These are phyloP conservation scores for Rhizopogon salebrosus DNA, from an alignment of 768 basidiomycete genomes.

Conservation along the genomic window DNA sequence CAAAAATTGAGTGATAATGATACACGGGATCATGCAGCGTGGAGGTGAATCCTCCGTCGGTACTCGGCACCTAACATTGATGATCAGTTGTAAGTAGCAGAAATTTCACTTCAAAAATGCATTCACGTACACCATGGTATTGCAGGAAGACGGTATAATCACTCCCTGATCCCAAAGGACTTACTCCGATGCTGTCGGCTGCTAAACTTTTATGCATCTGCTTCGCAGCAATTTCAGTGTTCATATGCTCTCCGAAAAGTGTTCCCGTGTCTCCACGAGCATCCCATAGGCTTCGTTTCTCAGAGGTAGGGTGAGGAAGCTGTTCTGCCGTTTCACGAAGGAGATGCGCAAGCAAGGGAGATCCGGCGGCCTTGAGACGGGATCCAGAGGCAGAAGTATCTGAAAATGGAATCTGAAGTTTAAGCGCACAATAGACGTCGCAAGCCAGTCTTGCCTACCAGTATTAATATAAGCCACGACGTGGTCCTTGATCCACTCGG, in stretches of 20 bases:
- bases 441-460: constrained; percentile 21
- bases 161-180: constrained; percentile 45
- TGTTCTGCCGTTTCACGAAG: constrained; percentile 63
- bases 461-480: constrained; percentile 64
- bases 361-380: constrained; percentile 49
- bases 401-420: constrained; percentile 3
- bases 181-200: constrained; percentile 24
- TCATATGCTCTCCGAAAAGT: constrained; percentile 31
- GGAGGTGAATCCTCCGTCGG: constrained; percentile 30
- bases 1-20: constrained; percentile 60
- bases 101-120: background rate
- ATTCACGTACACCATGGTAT: constrained; percentile 39
- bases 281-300: constrained; percentile 72
- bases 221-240: constrained; percentile 22
- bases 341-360: constrained; percentile 80
- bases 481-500: constrained; percentile 46
- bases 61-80: constrained; percentile 20
- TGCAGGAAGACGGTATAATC: constrained; percentile 65
- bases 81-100: background rate
- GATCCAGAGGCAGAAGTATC: constrained; percentile 49
- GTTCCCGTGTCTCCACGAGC: constrained; percentile 51
- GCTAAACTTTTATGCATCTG: constrained; percentile 16
- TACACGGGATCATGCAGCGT: constrained; percentile 44
- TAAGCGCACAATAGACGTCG: background rate
- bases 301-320: constrained; percentile 66